Percentiles rank a stretch among this genome's conserved stretches.
phyloP scores from a whole-genome alignment of 177 flowering plant species.

The Vitis hybrid region DNA sequence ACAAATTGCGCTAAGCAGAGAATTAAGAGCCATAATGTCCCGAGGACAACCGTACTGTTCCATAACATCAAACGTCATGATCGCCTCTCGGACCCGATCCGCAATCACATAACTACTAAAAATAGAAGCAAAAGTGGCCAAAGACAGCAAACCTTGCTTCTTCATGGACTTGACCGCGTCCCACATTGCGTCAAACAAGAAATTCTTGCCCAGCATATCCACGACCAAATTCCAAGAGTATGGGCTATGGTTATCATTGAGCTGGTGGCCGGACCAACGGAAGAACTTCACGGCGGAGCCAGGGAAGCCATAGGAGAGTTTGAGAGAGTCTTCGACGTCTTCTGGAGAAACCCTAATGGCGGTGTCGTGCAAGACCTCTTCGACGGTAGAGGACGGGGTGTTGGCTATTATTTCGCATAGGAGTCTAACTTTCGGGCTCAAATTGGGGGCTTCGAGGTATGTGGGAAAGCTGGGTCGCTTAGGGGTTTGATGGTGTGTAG shows the following conservation, averaged over 20 bases:
- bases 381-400: slow-evolving; percentile 43
- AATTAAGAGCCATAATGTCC: slow-evolving; percentile 64
- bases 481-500: not conserved
- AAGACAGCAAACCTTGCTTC: slow-evolving; percentile 40
- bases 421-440: slow-evolving; percentile 45
- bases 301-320: slow-evolving; percentile 54
- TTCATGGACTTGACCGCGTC: slow-evolving; percentile 67
- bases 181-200: slow-evolving; percentile 76
- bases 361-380: slow-evolving; percentile 40
- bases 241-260: slow-evolving; percentile 53
- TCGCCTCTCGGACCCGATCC: slow-evolving; percentile 47
- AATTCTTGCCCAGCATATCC: slow-evolving; percentile 69
- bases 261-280: slow-evolving; percentile 58
- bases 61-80: slow-evolving; percentile 69
- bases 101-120: slow-evolving; percentile 59
- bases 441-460: slow-evolving; percentile 39
- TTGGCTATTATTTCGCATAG: slow-evolving; percentile 60
- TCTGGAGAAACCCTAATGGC: slow-evolving; percentile 41
- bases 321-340: slow-evolving; percentile 65
- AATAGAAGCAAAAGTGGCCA: slow-evolving; percentile 73
- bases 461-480: slow-evolving; percentile 46
- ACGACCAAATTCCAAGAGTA: slow-evolving; percentile 74
- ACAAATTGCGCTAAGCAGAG: slow-evolving; percentile 71
- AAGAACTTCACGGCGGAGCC: slow-evolving; percentile 68
- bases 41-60: slow-evolving; percentile 56